Conservation (phyloP, 2,329 filamentous ascomycete species). For the Exserohilum turcica region DNA sequence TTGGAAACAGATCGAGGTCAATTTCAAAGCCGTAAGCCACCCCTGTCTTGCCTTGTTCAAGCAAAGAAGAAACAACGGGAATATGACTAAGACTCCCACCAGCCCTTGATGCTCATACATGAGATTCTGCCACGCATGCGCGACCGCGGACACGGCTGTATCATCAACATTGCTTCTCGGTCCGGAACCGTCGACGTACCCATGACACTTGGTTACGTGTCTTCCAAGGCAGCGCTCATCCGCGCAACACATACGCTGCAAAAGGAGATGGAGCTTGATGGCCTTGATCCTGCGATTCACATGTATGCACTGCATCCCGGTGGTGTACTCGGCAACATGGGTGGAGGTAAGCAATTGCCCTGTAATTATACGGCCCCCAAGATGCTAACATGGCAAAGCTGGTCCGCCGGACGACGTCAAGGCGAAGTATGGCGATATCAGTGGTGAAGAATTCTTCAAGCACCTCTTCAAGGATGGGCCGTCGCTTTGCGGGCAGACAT, state of each 20-base stretch:
- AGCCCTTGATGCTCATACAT: constrained; percentile 37
- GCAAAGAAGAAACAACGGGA: background rate
- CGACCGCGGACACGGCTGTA: constrained; percentile 33
- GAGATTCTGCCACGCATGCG: constrained; percentile 30
- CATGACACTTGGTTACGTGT: constrained; percentile 39
- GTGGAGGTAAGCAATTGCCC: constrained; percentile 27
- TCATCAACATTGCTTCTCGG: constrained; percentile 39
- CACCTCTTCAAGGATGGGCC: constrained; percentile 37
- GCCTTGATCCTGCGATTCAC: constrained; percentile 33
- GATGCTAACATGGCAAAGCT: constrained; percentile 20
- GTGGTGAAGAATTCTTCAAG: constrained; percentile 33
- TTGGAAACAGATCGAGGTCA: constrained; percentile 41
- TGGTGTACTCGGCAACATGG: constrained; percentile 35
- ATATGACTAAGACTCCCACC: background rate
- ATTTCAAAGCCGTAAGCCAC: constrained; percentile 32
- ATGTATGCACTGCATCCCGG: constrained; percentile 41
- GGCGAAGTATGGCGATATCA: constrained; percentile 35
- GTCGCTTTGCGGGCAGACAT: constrained; percentile 38
- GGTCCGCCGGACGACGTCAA: constrained; percentile 28
- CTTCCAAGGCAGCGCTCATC: constrained; percentile 36
- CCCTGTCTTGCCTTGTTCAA: background rate
- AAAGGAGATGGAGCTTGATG: constrained; percentile 36
- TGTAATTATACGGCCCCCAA: rapidly evolving
- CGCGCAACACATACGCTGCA: constrained; percentile 40
- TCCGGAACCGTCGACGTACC: constrained; percentile 40